These are phyloP conservation scores for Priceomyces medius DNA, from an alignment of 805 yeast species.

Conservation along the genomic window DNA sequence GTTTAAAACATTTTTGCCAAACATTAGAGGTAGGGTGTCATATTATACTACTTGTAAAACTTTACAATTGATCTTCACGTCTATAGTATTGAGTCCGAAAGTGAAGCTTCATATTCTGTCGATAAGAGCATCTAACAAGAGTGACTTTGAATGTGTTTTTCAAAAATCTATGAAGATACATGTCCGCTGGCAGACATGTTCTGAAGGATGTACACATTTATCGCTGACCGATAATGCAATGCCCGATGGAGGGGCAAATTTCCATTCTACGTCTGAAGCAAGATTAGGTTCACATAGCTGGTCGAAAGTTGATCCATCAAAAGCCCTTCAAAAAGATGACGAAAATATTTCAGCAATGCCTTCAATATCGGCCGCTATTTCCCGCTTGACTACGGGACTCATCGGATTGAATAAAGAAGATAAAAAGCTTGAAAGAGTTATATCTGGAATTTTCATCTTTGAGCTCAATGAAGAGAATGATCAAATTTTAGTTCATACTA, in stretches of 20 bases:
- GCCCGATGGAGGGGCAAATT: conserved; percentile 8
- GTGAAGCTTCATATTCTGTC: conserved; percentile 54
- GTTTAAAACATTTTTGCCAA: conserved; percentile 51
- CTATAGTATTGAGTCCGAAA: conserved; percentile 53
- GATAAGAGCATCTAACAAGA: conserved; percentile 23
- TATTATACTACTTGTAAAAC: conserved; percentile 60
- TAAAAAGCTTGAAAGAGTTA: conserved; percentile 38
- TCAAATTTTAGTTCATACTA: conserved; percentile 57
- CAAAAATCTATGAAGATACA: conserved; percentile 48
- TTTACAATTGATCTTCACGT: conserved; percentile 51
- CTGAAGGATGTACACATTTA: conserved; percentile 51
- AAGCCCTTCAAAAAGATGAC: conserved; percentile 12
- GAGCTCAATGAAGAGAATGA: conserved; percentile 60
- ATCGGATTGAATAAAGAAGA: conserved; percentile 31
- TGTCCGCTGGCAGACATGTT: conserved; percentile 59
- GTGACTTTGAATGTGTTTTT: conserved; percentile 30
- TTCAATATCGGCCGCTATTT: conserved; percentile 22
- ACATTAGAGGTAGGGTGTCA: conserved; percentile 52
- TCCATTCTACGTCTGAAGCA: conserved; percentile 37
- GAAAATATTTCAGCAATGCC: conserved; percentile 11
- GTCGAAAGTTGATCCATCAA: conserved; percentile 33
- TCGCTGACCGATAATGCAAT: conserved; percentile 11
- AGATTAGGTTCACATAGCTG: conserved; percentile 41
- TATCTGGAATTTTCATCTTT: conserved; percentile 61
- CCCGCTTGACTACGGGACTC: conserved; percentile 31